phyloP scores from a whole-genome alignment of 495 filamentous ascomycete species.

The Cairneyella variabilis region DNA sequence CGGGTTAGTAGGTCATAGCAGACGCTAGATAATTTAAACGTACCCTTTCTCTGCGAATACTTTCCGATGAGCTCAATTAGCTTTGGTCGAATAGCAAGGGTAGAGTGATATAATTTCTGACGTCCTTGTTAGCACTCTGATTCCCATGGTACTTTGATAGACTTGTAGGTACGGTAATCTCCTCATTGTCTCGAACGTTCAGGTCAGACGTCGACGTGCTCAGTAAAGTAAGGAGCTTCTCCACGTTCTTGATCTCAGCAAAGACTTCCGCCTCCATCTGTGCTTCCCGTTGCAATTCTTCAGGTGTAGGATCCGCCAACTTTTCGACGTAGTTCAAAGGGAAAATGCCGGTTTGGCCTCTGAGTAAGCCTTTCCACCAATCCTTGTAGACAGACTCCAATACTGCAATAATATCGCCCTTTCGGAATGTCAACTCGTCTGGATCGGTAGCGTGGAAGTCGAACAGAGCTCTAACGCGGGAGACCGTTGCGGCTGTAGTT shows the following conservation, averaged over 20 bases:
- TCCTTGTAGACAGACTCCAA: conserved; percentile 98
- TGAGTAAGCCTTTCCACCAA: conserved; percentile 96
- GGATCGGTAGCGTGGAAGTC: conserved; percentile 93
- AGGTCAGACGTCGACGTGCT: conserved; percentile 92
- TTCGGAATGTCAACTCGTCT: conserved; percentile 92
- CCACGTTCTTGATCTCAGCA: conserved; percentile 97
- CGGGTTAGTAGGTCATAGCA: not conserved
- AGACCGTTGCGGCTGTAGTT: conserved; percentile 96
- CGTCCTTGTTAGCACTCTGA: conserved; percentile 11
- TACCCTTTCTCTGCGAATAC: conserved; percentile 99
- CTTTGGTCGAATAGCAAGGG: conserved; percentile 90
- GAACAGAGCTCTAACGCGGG: conserved; percentile 86
- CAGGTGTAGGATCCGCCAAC: conserved; percentile 85
- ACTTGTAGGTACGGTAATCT: conserved; percentile 66
- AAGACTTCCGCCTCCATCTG: conserved; percentile 98
- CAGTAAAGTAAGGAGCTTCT: conserved; percentile 88
- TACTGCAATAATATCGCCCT: conserved; percentile 95
- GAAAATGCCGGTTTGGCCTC: conserved; percentile 95
- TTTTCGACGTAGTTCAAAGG: conserved; percentile 99
- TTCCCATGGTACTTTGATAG: not conserved
- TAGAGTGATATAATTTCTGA: conserved; percentile 85
- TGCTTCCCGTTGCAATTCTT: conserved; percentile 92
- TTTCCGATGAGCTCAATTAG: conserved; percentile 98
- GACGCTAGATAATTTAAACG: not conserved
- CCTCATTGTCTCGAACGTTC: conserved; percentile 83